These are phyloP conservation scores for Colletotrichum liaoningense DNA, from an alignment of 2,329 filamentous ascomycete species.

Conservation along the genomic window DNA sequence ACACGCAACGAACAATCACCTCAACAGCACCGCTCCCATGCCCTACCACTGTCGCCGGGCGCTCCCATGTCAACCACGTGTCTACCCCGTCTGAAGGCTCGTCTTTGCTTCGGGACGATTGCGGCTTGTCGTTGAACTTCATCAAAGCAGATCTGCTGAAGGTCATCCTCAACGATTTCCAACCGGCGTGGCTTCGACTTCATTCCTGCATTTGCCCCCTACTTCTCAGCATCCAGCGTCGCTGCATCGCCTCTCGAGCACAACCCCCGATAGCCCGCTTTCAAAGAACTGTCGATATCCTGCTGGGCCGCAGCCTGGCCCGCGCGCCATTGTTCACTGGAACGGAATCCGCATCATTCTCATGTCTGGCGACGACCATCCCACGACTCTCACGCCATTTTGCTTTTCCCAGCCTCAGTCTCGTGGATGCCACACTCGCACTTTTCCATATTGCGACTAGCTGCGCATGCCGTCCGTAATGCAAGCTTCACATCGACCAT, in stretches of 20 bases:
- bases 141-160: not conserved
- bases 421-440: not conserved
- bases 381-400: slow-evolving; percentile 8
- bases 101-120: not conserved
- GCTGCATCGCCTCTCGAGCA: not conserved
- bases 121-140: not conserved
- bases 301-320: not conserved
- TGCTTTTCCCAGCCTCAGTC: not conserved
- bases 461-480: not conserved
- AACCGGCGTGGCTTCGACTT: not conserved
- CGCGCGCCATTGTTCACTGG: slow-evolving; percentile 2
- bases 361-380: slow-evolving; percentile 23
- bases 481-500: not conserved
- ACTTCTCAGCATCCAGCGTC: not conserved
- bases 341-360: slow-evolving; percentile 25
- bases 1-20: not conserved
- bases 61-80: not conserved
- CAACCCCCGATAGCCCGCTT: not conserved
- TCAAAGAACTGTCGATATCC: not conserved
- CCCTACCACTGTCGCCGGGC: not conserved
- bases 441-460: not conserved
- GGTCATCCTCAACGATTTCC: not conserved
- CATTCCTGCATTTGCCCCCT: not conserved
- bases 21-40: not conserved
- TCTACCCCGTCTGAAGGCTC: not conserved